Evolutionary conservation across 352 stramenopile species (phyloP).

Genomic region (Globisporangium irregulare): DNA sequence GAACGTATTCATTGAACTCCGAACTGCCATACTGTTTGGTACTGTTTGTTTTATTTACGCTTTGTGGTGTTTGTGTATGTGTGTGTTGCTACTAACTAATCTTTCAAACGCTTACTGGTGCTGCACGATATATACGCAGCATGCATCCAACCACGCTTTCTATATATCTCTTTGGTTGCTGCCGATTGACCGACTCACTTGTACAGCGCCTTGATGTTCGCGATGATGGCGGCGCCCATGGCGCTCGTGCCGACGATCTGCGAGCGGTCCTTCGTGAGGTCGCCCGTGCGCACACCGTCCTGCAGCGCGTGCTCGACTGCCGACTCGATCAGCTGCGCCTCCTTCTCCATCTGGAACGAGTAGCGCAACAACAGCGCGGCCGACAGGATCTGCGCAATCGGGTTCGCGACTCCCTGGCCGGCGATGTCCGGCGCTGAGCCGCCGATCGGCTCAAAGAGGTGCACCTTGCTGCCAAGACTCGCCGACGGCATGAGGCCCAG

Average conservation of each 20-base stretch:
- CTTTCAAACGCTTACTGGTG: neutral
- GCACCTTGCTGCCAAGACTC: conserved; percentile 87
- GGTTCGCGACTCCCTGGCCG: conserved; percentile 95
- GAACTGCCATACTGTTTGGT: too few relatives aligned
- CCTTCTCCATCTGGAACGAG: conserved; percentile 80
- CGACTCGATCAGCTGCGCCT: conserved; percentile 77
- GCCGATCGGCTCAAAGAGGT: conserved; percentile 98
- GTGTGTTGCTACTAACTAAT: neutral
- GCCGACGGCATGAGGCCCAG: conserved; percentile 98
- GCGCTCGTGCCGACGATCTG: conserved; percentile 59
- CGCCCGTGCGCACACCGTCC: conserved; percentile 81
- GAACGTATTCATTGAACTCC: too few relatives aligned
- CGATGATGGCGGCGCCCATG: conserved; percentile 81
- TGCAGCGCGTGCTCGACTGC: conserved; percentile 83
- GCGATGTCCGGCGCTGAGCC: conserved; percentile 98
- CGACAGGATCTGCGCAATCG: conserved; percentile 97
- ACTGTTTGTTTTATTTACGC: neutral
- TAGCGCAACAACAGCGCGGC: conserved; percentile 97
- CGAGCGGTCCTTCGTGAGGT: conserved; percentile 65
- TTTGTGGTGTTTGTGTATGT: neutral
- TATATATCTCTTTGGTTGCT: neutral
- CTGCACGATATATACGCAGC: neutral
- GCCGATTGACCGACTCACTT: neutral
- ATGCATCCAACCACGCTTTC: neutral
- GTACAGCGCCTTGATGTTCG: conserved; percentile 66